Conservation (phyloP, 345 rosid genomes). For the Angophora floribunda region DNA sequence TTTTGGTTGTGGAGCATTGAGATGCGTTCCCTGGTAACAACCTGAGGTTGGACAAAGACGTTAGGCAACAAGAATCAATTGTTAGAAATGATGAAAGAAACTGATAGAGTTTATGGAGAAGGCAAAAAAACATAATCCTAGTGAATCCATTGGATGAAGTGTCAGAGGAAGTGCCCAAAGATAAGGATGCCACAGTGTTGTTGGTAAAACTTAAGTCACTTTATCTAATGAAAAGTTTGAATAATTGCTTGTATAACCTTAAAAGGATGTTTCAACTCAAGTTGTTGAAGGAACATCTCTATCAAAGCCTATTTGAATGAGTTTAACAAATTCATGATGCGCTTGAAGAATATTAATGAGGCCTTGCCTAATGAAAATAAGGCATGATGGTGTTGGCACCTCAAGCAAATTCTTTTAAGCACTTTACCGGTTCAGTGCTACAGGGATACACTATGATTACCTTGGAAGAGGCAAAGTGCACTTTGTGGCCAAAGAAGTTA, state of each 20-base stretch:
- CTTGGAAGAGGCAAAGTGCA: not conserved
- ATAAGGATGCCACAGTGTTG: fast-evolving
- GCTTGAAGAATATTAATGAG: not conserved
- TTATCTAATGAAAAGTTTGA: not conserved
- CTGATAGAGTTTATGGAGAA: not conserved
- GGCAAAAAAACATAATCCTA: not conserved
- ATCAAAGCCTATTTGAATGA: not conserved
- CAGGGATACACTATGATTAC: not conserved
- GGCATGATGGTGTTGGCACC: not conserved
- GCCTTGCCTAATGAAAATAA: not conserved
- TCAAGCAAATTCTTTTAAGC: not conserved
- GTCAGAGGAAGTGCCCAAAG: not conserved
- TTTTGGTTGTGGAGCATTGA: not conserved
- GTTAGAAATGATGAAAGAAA: not conserved
- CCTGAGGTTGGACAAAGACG: too few relatives aligned
- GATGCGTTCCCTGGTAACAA: not conserved
- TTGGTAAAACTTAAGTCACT: not conserved
- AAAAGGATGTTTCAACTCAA: not conserved
- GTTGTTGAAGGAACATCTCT: not conserved
- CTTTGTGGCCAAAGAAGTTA: not conserved
- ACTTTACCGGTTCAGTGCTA: not conserved
- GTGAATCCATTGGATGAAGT: not conserved
- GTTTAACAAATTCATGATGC: not conserved
- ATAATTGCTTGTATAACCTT: not conserved
- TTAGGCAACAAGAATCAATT: too few relatives aligned